Evolutionary conservation across 129 eudicot species (phyloP).

Genomic region (Arctium minus): DNA sequence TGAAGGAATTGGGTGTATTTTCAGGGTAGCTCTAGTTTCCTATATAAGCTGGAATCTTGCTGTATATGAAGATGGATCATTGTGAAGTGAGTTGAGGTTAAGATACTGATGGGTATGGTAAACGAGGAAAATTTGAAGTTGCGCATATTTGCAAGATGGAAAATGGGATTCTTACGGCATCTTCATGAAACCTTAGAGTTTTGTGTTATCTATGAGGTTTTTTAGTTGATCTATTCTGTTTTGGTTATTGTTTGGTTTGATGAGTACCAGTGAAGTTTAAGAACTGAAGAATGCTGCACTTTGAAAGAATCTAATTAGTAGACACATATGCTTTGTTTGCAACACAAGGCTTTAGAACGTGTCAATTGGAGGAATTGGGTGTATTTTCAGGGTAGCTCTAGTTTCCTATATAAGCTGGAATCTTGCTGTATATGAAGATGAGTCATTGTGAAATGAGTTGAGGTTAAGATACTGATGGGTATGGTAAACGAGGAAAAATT

Average conservation of each 20-base stretch:
- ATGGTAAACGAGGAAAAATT: neutral
- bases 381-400: neutral
- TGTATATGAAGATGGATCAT: neutral
- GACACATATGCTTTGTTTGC: neutral
- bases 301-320: neutral
- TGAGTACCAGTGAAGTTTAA: neutral
- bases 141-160: neutral
- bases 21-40: neutral
- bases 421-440: neutral
- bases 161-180: too few species aligned
- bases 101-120: neutral
- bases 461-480: neutral
- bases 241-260: too few species aligned
- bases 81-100: neutral
- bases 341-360: neutral
- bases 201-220: too few species aligned
- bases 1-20: neutral
- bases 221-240: too few species aligned
- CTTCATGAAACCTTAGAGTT: too few species aligned
- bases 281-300: neutral
- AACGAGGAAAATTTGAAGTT: neutral
- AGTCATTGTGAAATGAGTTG: neutral
- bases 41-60: neutral
- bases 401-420: neutral
- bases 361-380: neutral